Evolutionary conservation across 192 early-diverging fungal species (phyloP).

Genomic region (Umbelopsis sp.): DNA sequence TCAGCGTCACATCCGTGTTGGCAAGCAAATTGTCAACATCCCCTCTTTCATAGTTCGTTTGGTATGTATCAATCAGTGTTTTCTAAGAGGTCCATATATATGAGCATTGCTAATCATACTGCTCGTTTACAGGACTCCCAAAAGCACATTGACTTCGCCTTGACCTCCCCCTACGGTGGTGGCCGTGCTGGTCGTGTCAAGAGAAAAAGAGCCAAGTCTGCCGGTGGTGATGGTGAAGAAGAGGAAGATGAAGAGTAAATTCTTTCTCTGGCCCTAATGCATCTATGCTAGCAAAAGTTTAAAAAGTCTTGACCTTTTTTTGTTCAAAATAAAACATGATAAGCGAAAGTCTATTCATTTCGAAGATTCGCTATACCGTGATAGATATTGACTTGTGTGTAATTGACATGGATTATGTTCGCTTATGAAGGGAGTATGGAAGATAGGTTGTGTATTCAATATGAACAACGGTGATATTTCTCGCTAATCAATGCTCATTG

Average conservation of each 20-base stretch:
- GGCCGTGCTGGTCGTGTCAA: slow-evolving; percentile 96
- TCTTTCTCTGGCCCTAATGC: not conserved
- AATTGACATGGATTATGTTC: not conserved
- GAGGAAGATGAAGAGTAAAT: slow-evolving; percentile 69
- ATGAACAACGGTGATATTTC: too few species aligned
- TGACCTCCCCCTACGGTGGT: slow-evolving; percentile 92
- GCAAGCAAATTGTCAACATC: slow-evolving; percentile 97
- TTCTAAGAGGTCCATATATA: too few species aligned
- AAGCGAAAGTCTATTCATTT: not conserved
- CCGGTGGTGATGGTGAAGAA: slow-evolving; percentile 57
- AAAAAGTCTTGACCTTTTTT: not conserved
- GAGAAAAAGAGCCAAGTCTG: slow-evolving; percentile 88
- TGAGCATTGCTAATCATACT: not conserved
- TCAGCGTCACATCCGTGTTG: slow-evolving; percentile 98
- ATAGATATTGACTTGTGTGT: not conserved
- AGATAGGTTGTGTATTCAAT: too few species aligned
- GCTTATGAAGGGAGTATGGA: too few species aligned
- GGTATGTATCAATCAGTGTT: slow-evolving; percentile 26
- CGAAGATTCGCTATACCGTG: not conserved
- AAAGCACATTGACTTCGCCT: slow-evolving; percentile 64
- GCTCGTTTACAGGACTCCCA: slow-evolving; percentile 53
- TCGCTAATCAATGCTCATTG: too few species aligned
- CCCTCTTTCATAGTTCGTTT: slow-evolving; percentile 96
- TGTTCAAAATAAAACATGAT: not conserved
- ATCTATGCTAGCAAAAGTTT: not conserved